A percentile compares a stretch with the other conserved stretches of the same genome.
phyloP scores from a whole-genome alignment of 768 basidiomycete species.

The Boletus reticuloceps region DNA sequence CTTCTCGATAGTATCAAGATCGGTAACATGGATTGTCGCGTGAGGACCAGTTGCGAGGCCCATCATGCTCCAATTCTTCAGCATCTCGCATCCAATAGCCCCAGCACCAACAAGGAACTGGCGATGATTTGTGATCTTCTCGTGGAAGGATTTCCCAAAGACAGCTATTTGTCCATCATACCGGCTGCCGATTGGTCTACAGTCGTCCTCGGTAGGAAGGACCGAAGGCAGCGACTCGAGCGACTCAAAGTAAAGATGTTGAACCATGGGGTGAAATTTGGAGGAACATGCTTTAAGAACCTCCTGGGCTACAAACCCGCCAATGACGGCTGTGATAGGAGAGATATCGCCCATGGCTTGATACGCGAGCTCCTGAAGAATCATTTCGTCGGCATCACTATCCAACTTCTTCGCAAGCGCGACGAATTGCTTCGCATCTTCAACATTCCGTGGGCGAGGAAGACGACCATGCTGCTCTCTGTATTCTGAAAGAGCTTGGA shows the following conservation, averaged over 20 bases:
- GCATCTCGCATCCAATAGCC: slow-evolving; percentile 99
- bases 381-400: slow-evolving; percentile 73
- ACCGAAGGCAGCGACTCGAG: slow-evolving; percentile 84
- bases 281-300: slow-evolving; percentile 95
- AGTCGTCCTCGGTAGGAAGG: slow-evolving; percentile 79
- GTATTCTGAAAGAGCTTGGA: slow-evolving; percentile 90
- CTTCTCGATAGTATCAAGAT: slow-evolving; percentile 99
- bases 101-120: slow-evolving; percentile 99
- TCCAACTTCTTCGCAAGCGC: slow-evolving; percentile 77
- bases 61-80: slow-evolving; percentile 99
- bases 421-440: slow-evolving; percentile 75
- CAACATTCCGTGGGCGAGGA: slow-evolving; percentile 78
- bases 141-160: slow-evolving; percentile 90
- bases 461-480: slow-evolving; percentile 58
- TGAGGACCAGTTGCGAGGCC: slow-evolving; percentile 80
- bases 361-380: slow-evolving; percentile 81
- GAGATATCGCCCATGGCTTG: slow-evolving; percentile 90
- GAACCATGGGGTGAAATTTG: slow-evolving; percentile 96
- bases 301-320: slow-evolving; percentile 98
- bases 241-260: slow-evolving; percentile 96
- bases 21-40: slow-evolving; percentile 89
- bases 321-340: slow-evolving; percentile 89
- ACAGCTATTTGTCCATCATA: slow-evolving; percentile 97
- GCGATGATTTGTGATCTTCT: slow-evolving; percentile 82
- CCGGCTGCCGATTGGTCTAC: slow-evolving; percentile 75